Evolutionary conservation across 2,329 filamentous ascomycete species (phyloP).

Genomic region (Alternaria sp.): DNA sequence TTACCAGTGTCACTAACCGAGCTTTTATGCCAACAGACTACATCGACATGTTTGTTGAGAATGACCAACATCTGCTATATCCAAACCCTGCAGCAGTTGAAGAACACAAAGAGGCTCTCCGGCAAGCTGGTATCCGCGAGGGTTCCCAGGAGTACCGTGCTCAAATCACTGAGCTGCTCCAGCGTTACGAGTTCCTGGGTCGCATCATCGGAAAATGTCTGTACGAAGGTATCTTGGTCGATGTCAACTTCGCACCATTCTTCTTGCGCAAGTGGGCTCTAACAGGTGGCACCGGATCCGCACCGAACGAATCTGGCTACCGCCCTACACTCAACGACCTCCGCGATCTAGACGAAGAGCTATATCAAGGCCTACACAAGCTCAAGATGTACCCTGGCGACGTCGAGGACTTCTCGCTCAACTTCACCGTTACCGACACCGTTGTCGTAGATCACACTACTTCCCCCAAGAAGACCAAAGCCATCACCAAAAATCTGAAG

Average conservation of each 20-base stretch:
- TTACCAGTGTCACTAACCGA: conserved; percentile 86
- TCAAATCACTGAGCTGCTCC: conserved; percentile 68
- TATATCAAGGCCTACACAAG: conserved; percentile 83
- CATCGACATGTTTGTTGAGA: conserved; percentile 78
- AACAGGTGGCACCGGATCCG: conserved; percentile 69
- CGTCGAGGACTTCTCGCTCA: conserved; percentile 79
- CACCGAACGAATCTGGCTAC: conserved; percentile 75
- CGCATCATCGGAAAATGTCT: conserved; percentile 94
- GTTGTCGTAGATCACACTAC: conserved; percentile 53
- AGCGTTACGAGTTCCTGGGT: conserved; percentile 88
- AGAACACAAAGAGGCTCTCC: conserved; percentile 68
- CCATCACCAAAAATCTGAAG: conserved; percentile 77
- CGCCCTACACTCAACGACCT: conserved; percentile 95
- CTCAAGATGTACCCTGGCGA: conserved; percentile 88
- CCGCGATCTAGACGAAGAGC: conserved; percentile 85
- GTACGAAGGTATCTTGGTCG: conserved; percentile 94
- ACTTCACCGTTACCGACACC: conserved; percentile 86
- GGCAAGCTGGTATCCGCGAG: conserved; percentile 61
- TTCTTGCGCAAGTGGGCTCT: conserved; percentile 96
- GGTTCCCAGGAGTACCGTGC: conserved; percentile 65
- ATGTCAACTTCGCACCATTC: conserved; percentile 92
- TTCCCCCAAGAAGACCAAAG: conserved; percentile 59
- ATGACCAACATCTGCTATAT: conserved; percentile 85
- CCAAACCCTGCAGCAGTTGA: conserved; percentile 84
- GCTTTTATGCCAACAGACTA: conserved; percentile 71